Base-by-base conservation (phyloP, 768 basidiomycete species). In the Phlegmacium glaucopus region DNA sequence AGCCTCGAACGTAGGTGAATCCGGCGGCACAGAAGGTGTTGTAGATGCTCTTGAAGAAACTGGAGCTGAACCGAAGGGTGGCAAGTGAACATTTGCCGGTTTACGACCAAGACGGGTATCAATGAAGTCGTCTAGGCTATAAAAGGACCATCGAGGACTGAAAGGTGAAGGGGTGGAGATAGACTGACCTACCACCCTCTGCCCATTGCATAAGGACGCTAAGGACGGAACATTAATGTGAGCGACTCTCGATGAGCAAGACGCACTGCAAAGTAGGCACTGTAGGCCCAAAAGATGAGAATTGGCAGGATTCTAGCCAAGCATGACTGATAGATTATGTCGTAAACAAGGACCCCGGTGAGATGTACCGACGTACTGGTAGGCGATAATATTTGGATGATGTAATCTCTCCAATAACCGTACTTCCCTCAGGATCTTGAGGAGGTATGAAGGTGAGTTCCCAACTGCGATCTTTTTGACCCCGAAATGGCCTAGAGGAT, bases 391-490 rank as follows among this genome's bases (percentile, higher is more conserved):
- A 53, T 97, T 95, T 4, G 85, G 88, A 67, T 98, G 94, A 47
- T 87, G 85, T 4, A 98, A 71, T 22, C 80, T 75, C 61, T 97
- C 94, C 36, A 97, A 71, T 8, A 96, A 72, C 36, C 90, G 82
- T 45, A 97, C 90, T 72, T 94, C 93, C 37, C 82, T 80, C 32
- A 94, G 70, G 45, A 90, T 93, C 41, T 83, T 84, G 34, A 93
- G 68, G 6, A 95, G 72, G 68, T 94, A 94, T 2, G 83, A 75
- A 55, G 92, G 88, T 0, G 91, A 94, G 59, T 90, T 82, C 40
- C 94, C 94, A 0, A 97, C 89, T 0, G 95, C 93, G 16, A 98
- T 92, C 64, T 96, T 97, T 71, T 98, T 98, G 39, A 96, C 89
- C 0, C 94, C 94, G 63, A 94, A 96, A 55, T 84, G 85, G 25